A percentile compares a stretch with the other conserved stretches of the same genome.
Evolutionary conservation across 495 filamentous ascomycete genomes (phyloP).

Genomic region (Penicillium canariense): DNA sequence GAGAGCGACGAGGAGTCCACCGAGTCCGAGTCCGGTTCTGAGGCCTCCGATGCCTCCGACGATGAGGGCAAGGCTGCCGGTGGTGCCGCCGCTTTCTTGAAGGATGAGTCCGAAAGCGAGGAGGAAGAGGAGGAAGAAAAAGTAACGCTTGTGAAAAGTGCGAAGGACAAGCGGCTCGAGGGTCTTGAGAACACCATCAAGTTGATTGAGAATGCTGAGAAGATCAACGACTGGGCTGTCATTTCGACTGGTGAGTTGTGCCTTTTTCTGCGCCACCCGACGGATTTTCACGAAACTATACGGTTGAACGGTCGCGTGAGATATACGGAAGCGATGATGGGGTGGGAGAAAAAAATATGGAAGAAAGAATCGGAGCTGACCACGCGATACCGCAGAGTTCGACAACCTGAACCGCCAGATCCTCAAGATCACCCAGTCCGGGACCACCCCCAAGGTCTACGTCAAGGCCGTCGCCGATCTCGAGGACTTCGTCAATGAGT

Average conservation of each 20-base stretch:
- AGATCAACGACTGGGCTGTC: slow-evolving; percentile 95
- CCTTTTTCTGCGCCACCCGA: not conserved
- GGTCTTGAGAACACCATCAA: slow-evolving; percentile 87
- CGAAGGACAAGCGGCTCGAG: slow-evolving; percentile 94
- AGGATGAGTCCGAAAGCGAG: slow-evolving; percentile 71
- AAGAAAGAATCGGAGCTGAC: slow-evolving; percentile 18
- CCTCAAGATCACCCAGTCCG: slow-evolving; percentile 69
- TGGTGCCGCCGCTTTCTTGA: slow-evolving; percentile 78
- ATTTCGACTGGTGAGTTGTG: slow-evolving; percentile 75
- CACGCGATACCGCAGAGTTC: slow-evolving; percentile 62
- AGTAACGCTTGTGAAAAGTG: slow-evolving; percentile 85
- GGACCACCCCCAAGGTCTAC: slow-evolving; percentile 81
- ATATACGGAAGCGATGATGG: too few species aligned
- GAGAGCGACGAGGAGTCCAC: slow-evolving; percentile 80
- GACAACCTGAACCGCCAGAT: slow-evolving; percentile 95
- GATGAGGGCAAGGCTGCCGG: slow-evolving; percentile 60
- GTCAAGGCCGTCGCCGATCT: slow-evolving; percentile 90
- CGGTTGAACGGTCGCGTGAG: too few species aligned
- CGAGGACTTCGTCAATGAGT: slow-evolving; percentile 94
- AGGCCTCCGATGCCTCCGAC: slow-evolving; percentile 29
- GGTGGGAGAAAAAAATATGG: not conserved
- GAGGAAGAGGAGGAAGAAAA: slow-evolving; percentile 80
- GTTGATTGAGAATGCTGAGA: slow-evolving; percentile 90
- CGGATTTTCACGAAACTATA: not conserved
- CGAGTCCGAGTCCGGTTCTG: slow-evolving; percentile 32